Base-by-base conservation (phyloP, 257 asterid species). In the Rauvolfia tetraphylla region DNA sequence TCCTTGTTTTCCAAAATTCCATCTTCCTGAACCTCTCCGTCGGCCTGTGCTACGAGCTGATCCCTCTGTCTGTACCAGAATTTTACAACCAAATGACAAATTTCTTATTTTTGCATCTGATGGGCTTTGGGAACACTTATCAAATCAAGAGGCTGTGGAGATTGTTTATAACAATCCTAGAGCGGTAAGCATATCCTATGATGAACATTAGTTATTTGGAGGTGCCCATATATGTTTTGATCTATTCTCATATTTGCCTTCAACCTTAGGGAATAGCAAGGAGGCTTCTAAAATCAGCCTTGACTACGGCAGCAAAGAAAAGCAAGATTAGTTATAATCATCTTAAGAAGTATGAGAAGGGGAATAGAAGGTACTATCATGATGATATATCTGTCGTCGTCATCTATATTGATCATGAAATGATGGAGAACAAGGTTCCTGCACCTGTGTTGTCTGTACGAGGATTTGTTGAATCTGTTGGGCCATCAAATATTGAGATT, bases 71-170 rank as follows among this genome's bases (percentile, higher is more conserved):
- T 53, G 17, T 74, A 80, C 84, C 23, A 80, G 89, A 85, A 74
- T 73, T 44, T 34, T 93, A 49, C 88, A 78, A 62, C 81, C 82
- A 7, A 76, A 31, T n/a, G 96, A 93, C 76, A 93, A 84, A 66
- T 93, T 93, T 79, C 18, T 93, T 75, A 91, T 90, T 44, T 90
- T 93, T 76, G 98, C 97, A 62, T 93, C 98, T 15, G 97, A 86
- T 82, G 98, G 98, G 68, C 97, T 91, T 70, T 93, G 98, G 98
- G 93, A 93, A 66, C 85, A 80, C 82, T 79, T 93, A 82, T 75
- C 91, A 1, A 91, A 90, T 80, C 90, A 93, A 71, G 87, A 91
- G 83, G 94, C 92, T 22, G 97, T 87, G 15, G 90, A 90, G 80
- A 87, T 93, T 27, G 97, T 93, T 65, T 86, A 91, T 74, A 88